phyloP scores from a whole-genome alignment of 257 asterid species.

The Solanum bukasovii region DNA sequence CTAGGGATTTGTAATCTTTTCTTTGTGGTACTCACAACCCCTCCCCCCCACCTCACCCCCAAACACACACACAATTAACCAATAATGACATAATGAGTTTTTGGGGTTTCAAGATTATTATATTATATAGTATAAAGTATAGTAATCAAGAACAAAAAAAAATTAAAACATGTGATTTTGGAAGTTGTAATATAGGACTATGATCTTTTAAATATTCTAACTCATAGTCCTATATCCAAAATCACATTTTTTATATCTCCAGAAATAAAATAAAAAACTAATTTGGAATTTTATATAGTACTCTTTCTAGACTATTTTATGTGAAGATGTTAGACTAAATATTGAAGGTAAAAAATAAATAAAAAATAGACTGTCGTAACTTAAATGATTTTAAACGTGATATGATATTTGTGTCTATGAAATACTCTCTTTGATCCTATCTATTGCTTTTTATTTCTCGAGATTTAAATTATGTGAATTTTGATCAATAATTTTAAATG shows the following conservation, averaged over 20 bases:
- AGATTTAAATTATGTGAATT: neutral
- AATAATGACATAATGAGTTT: neutral
- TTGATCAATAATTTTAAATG: neutral
- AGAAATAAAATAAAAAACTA: neutral
- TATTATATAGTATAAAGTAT: neutral
- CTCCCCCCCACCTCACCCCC: too few species aligned
- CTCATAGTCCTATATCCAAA: too few species aligned
- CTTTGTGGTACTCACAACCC: neutral
- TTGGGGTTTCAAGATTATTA: neutral
- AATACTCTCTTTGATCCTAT: neutral
- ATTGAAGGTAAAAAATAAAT: neutral
- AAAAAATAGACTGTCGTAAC: neutral
- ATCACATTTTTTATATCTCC: too few species aligned
- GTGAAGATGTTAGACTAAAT: neutral
- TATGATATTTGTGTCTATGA: neutral
- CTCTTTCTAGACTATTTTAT: neutral
- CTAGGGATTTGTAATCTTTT: slow-evolving; percentile 35
- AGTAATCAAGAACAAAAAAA: neutral
- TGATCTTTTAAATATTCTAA: too few species aligned
- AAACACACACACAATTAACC: neutral
- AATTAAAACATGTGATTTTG: too few species aligned
- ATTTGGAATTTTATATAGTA: neutral
- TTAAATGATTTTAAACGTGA: neutral
- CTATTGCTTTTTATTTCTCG: neutral
- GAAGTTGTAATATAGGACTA: too few species aligned